Percentiles rank a stretch among this genome's conserved stretches.
Evolutionary conservation across 352 stramenopile species (phyloP).

Genomic region (Pythium pyrilobum): DNA sequence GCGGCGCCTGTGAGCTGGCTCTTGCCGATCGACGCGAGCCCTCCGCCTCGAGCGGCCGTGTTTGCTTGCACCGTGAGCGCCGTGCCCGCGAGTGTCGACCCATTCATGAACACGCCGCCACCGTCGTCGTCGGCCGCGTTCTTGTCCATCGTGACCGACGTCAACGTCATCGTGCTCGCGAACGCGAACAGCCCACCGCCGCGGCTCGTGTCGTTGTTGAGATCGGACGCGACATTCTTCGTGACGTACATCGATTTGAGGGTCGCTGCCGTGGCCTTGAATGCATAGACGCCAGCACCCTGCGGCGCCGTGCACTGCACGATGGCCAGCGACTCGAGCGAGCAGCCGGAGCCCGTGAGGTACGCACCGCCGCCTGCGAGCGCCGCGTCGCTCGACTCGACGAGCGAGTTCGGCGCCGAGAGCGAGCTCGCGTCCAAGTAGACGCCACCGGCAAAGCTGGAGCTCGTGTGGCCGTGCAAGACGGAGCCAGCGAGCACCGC

Average conservation of each 20-base stretch:
- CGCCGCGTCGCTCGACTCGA: not conserved
- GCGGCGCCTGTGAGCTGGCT: not conserved
- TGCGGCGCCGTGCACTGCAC: not conserved
- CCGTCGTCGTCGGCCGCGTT: slow-evolving; percentile 6
- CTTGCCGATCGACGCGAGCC: not conserved
- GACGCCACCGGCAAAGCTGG: slow-evolving; percentile 5
- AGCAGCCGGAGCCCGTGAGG: not conserved
- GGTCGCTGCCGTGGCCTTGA: not conserved
- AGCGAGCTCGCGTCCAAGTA: slow-evolving; percentile 15
- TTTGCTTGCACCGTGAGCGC: not conserved
- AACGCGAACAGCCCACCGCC: slow-evolving; percentile 8
- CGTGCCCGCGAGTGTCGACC: not conserved
- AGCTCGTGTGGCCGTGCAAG: not conserved
- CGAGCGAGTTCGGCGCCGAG: not conserved
- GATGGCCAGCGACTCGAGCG: not conserved
- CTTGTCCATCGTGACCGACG: not conserved
- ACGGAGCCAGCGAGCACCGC: slow-evolving; percentile 1
- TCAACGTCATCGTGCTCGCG: not conserved
- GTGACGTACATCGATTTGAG: not conserved
- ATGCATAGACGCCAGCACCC: not conserved
- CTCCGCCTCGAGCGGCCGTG: slow-evolving; percentile 4
- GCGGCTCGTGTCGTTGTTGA: not conserved
- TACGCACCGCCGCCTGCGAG: slow-evolving; percentile 9
- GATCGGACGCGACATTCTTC: not conserved
- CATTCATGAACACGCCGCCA: slow-evolving; percentile 5